Evolutionary conservation across 495 filamentous ascomycete genomes (phyloP), one percentile per base, ranked within the genome.

Genomic region (Rostrohypoxylon terebratum): DNA sequence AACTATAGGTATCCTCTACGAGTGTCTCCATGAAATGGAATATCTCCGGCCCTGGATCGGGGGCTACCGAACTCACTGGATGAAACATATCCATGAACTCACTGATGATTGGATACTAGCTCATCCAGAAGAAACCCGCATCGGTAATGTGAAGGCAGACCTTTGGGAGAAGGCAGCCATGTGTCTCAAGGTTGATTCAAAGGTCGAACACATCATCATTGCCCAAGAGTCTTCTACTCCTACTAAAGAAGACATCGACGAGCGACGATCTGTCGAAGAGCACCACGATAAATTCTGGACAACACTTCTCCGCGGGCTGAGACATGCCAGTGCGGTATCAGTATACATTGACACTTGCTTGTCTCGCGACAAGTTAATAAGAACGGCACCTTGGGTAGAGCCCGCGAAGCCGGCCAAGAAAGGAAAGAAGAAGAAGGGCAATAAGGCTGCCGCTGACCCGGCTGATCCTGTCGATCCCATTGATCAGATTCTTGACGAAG

Each of bases 281-380:
- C 1, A n/a, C 20, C 11, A 59, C 7, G 63, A 72, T 36, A 14
- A 34, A 9, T 63, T 64, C 42, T 72, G 69, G 69, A 5, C 23
- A 21, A 2, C 8, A 10, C 9, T 36, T 3, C 4, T 66, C 3
- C 16, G 7, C 13, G 21, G 44, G 7, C 23, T 71, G 25, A 23
- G 33, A 4, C 23, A 7, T 0, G 21, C 20, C 14, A 18, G 31
- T 14, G 55, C 38, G 9, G 1, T 59, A 25, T 34, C 48, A 3
- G 25, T 18, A 42, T 1, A 18, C 18, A 18, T 25, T 8, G 14
- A 34, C 2, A 1, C 11, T 6, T 1, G 61, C 23, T 48, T 71
- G 14, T 1, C 11, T 23, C 44, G 53, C 44, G 6, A 45, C 8
- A 20, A 54, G 0, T 4, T 63, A 13, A 20, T 10, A 16, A 64